These are phyloP conservation scores for Magnolia kwangsiensis DNA, from an alignment of 164 flowering plant genomes.

Conservation along the genomic window DNA sequence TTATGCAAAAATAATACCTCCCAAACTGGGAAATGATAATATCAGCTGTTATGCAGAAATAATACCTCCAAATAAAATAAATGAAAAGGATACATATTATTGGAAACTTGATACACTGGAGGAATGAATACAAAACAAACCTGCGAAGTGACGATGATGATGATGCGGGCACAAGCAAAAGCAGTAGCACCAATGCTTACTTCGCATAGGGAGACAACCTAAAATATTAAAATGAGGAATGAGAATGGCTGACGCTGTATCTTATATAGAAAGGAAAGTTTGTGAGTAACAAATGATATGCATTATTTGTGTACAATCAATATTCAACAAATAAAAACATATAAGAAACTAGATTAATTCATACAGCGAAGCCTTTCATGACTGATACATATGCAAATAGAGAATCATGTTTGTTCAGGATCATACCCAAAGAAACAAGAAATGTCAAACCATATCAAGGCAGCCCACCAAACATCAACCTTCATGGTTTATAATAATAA, in stretches of 20 bases:
- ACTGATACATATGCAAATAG: too few species aligned
- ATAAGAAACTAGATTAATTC: neutral
- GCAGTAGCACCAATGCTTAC: conserved; percentile 31
- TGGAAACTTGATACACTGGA: neutral
- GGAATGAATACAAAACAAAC: conserved; percentile 22
- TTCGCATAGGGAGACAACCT: conserved; percentile 59
- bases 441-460: neutral
- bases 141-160: conserved; percentile 73
- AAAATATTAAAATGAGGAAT: conserved; percentile 9
- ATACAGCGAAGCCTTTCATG: neutral
- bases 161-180: conserved; percentile 64
- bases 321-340: too few species aligned
- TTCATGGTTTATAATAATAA: too few species aligned
- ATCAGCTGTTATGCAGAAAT: neutral
- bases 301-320: too few species aligned
- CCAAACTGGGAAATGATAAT: neutral
- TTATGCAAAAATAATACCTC: neutral
- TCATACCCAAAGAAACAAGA: neutral
- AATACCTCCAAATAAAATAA: neutral
- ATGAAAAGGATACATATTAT: neutral
- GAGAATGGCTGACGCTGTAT: neutral
- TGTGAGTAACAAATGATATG: neutral
- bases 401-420: neutral
- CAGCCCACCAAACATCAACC: too few species aligned
- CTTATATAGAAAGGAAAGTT: neutral